These are phyloP conservation scores for Zychaea mexicana DNA, from an alignment of 371 early-diverging fungal species.

Conservation along the genomic window DNA sequence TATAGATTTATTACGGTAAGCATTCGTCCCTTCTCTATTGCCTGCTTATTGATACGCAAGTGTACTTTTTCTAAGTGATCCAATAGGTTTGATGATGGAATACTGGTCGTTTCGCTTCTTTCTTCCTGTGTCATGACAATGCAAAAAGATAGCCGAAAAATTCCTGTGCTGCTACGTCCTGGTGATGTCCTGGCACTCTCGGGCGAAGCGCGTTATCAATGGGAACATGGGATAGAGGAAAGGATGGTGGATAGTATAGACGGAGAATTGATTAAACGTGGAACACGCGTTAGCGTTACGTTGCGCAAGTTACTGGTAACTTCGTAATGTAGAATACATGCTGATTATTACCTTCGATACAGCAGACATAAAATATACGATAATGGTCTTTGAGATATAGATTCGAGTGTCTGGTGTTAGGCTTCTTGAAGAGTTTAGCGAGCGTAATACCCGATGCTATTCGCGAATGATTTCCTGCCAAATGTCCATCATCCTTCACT, in stretches of 20 bases:
- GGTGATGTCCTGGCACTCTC: slow-evolving; percentile 43
- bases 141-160: slow-evolving; percentile 9
- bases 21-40: background rate
- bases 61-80: background rate
- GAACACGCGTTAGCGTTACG: slow-evolving; percentile 45
- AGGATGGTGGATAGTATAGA: slow-evolving; percentile 22
- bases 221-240: slow-evolving; percentile 49
- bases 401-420: too few relatives aligned
- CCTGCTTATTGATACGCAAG: background rate
- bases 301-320: slow-evolving; percentile 26
- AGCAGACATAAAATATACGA: too few relatives aligned
- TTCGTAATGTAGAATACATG: too few relatives aligned
- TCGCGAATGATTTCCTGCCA: too few relatives aligned
- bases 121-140: slow-evolving; percentile 52
- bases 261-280: slow-evolving; percentile 34
- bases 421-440: too few relatives aligned
- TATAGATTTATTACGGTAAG: slow-evolving; percentile 45
- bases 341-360: too few relatives aligned
- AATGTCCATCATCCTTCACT: too few relatives aligned
- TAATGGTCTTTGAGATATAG: too few relatives aligned
- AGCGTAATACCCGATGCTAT: too few relatives aligned
- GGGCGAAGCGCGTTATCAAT: slow-evolving; percentile 38
- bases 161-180: slow-evolving; percentile 32
- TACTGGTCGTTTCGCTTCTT: slow-evolving; percentile 41
- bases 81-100: slow-evolving; percentile 45